phyloP scores from a whole-genome alignment of 2,329 filamentous ascomycete genomes.

The Penicillium palitans region DNA sequence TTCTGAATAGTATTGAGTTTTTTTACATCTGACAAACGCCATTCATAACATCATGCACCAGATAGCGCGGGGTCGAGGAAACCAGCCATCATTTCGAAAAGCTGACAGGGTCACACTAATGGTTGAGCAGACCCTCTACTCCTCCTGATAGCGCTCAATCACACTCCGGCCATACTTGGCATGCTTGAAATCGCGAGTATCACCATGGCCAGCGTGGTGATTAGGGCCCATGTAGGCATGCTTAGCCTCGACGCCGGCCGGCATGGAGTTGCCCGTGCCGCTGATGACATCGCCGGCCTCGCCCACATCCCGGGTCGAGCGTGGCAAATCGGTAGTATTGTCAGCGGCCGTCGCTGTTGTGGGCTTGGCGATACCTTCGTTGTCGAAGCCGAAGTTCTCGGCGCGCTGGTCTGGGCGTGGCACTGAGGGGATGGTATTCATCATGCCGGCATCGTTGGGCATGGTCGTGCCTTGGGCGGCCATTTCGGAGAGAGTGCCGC shows the following conservation, averaged over 20 bases:
- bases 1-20: not conserved
- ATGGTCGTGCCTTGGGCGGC: constrained; percentile 41
- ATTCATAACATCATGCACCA: constrained; percentile 6
- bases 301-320: constrained; percentile 37
- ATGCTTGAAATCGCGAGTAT: constrained; percentile 43
- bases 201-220: constrained; percentile 40
- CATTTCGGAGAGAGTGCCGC: constrained; percentile 44
- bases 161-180: constrained; percentile 38
- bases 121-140: not conserved
- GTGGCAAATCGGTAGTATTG: constrained; percentile 51
- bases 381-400: constrained; percentile 34
- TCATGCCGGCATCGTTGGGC: constrained; percentile 49
- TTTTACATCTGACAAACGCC: not conserved
- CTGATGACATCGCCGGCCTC: constrained; percentile 41
- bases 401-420: constrained; percentile 49
- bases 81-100: not conserved
- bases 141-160: constrained; percentile 36
- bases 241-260: constrained; percentile 43
- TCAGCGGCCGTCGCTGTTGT: constrained; percentile 47
- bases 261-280: constrained; percentile 43
- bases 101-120: not conserved
- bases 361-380: constrained; percentile 39
- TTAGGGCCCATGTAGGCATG: constrained; percentile 27
- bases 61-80: not conserved
- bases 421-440: constrained; percentile 50